Percentiles rank a stretch among this genome's conserved stretches.
Evolutionary conservation across 106 monocot species (phyloP).

Genomic region (Dendrobium officinale): DNA sequence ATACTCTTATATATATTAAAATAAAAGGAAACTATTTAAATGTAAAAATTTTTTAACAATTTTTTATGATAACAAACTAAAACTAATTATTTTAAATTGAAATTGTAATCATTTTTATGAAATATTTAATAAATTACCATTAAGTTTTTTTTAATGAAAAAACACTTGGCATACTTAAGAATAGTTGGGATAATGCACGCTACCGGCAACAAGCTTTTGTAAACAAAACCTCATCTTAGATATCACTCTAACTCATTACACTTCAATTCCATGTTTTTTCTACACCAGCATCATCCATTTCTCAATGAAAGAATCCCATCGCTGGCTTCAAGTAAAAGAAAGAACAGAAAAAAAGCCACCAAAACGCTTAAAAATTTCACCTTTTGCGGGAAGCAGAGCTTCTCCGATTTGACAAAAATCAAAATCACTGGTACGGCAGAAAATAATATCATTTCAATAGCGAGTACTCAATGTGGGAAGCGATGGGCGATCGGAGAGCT

Average conservation of each 20-base stretch:
- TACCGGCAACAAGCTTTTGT: conserved; percentile 4
- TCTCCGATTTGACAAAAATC: neutral
- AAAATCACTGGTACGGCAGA: conserved; percentile 18
- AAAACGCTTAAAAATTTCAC: neutral
- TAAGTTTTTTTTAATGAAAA: too few relatives aligned
- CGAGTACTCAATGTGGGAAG: conserved; percentile 7
- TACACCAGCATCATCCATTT: conserved; percentile 17
- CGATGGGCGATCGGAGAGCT: conserved; percentile 15
- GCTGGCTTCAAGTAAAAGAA: conserved; percentile 22
- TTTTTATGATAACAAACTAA: too few relatives aligned
- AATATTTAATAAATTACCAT: too few relatives aligned
- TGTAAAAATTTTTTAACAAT: too few relatives aligned
- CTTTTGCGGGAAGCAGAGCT: neutral
- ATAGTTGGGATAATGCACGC: too few relatives aligned
- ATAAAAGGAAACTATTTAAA: too few relatives aligned
- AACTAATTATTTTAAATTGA: too few relatives aligned
- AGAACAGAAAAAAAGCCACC: conserved; percentile 6
- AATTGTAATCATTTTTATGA: too few relatives aligned
- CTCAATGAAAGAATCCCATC: conserved; percentile 18
- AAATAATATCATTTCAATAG: neutral
- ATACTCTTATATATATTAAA: too few relatives aligned
- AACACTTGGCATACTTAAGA: too few relatives aligned
- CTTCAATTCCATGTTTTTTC: conserved; percentile 13
- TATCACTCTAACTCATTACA: conserved; percentile 21
- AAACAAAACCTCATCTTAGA: conserved; percentile 18